Conservation (phyloP, 2,329 filamentous ascomycete genomes). For the Zelopaecilomyces penicillatus region DNA sequence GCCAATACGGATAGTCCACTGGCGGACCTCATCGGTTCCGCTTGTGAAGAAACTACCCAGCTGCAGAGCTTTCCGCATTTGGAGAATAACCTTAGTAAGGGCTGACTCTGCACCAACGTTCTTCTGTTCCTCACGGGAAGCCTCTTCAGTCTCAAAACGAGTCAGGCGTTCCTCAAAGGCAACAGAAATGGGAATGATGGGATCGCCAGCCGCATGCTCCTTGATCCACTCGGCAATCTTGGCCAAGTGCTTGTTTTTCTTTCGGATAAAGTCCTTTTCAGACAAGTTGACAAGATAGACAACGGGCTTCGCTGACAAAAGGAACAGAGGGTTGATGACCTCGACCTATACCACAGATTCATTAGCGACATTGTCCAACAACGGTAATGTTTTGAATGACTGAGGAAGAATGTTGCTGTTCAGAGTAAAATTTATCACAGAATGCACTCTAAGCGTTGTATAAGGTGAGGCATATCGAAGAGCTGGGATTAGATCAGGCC, state of each 20-base stretch:
- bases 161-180: constrained; percentile 88
- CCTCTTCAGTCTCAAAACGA: constrained; percentile 67
- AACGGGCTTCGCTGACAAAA: constrained; percentile 92
- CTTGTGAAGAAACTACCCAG: constrained; percentile 96
- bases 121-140: constrained; percentile 80
- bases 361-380: constrained; percentile 6
- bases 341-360: constrained; percentile 59
- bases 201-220: constrained; percentile 76
- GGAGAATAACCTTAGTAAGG: constrained; percentile 81
- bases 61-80: constrained; percentile 88
- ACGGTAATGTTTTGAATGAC: constrained; percentile 1
- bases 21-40: constrained; percentile 88
- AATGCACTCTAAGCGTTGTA: constrained; percentile 64
- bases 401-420: constrained; percentile 25
- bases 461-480: constrained; percentile 77
- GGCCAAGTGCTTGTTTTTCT: constrained; percentile 98
- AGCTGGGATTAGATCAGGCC: constrained; percentile 99
- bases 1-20: constrained; percentile 95
- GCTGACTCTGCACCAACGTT: constrained; percentile 77
- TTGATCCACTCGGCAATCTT: constrained; percentile 96
- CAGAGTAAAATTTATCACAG: constrained; percentile 83
- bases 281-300: constrained; percentile 96
- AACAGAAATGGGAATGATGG: constrained; percentile 88
- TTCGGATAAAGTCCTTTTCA: constrained; percentile 92
- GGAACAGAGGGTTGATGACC: constrained; percentile 91